Evolutionary conservation across 352 stramenopile genomes (phyloP).

Genomic region (Achlya hypogyna): DNA sequence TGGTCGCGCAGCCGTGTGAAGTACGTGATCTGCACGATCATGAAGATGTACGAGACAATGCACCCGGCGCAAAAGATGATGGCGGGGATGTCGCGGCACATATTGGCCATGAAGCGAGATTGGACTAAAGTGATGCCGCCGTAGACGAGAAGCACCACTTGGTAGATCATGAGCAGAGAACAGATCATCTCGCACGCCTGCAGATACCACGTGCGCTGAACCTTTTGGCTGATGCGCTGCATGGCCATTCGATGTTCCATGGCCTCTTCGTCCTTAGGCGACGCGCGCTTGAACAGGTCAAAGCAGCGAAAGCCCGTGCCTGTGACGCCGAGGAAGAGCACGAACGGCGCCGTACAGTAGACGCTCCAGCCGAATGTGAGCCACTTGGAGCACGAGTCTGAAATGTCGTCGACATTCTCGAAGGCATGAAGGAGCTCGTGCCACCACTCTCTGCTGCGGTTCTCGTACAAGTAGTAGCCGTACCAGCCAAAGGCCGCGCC

Average conservation of each 20-base stretch:
- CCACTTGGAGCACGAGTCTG: constrained; percentile 59
- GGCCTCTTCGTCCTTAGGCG: constrained; percentile 25
- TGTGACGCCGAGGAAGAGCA: constrained; percentile 51
- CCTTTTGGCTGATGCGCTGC: constrained; percentile 45
- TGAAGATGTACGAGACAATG: constrained; percentile 43
- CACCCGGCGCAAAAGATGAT: constrained; percentile 45
- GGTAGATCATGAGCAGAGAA: constrained; percentile 45
- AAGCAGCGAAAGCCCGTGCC: constrained; percentile 48
- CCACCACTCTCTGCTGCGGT: constrained; percentile 27
- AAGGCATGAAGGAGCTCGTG: constrained; percentile 20
- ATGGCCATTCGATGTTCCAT: not conserved
- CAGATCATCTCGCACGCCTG: constrained; percentile 59
- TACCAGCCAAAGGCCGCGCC: constrained; percentile 32
- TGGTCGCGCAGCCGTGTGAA: constrained; percentile 76
- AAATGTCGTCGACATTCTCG: constrained; percentile 28
- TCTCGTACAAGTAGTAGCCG: constrained; percentile 60
- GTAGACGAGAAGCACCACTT: constrained; percentile 48
- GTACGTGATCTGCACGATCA: constrained; percentile 55
- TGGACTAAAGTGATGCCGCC: constrained; percentile 82
- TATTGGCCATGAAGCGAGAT: constrained; percentile 38
- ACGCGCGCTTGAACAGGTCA: constrained; percentile 61
- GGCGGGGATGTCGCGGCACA: constrained; percentile 36
- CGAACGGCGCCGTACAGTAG: constrained; percentile 48
- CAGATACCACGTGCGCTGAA: constrained; percentile 62
- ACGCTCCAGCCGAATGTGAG: constrained; percentile 67